Percentiles rank a stretch among this genome's conserved stretches.
Evolutionary conservation across 1,284 basidiomycete genomes (phyloP).

Genomic region (Ustilago xerochloae): DNA sequence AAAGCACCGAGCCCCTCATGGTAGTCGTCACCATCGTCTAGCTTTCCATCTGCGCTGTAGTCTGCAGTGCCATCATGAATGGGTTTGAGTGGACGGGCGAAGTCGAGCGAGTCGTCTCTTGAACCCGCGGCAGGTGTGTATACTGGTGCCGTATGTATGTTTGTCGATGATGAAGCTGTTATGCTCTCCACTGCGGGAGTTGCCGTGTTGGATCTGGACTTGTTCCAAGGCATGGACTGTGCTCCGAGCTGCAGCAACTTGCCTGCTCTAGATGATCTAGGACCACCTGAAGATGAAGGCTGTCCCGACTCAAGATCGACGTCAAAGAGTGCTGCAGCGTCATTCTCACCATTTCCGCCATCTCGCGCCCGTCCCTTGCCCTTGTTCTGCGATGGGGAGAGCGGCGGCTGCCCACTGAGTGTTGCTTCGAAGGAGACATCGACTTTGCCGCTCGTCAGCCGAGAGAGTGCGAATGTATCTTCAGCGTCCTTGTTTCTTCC

Average conservation of each 20-base stretch:
- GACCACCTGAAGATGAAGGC: background rate
- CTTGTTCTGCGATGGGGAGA: constrained; percentile 7
- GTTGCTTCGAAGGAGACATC: constrained; percentile 45
- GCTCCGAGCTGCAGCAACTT: constrained; percentile 21
- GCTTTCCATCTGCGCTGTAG: constrained; percentile 3
- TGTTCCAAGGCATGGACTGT: constrained; percentile 23
- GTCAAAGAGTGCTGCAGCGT: constrained; percentile 23
- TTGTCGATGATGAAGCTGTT: background rate
- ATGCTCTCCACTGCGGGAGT: background rate
- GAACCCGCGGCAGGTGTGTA: background rate
- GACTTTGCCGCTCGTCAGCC: constrained; percentile 41
- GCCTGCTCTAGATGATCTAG: constrained; percentile 7
- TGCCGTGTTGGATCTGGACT: constrained; percentile 1
- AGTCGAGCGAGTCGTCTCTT: constrained; percentile 24
- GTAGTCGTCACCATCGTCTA: constrained; percentile 21
- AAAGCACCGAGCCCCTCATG: constrained; percentile 10
- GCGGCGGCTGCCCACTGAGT: background rate
- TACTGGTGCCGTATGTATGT: background rate
- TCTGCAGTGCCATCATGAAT: background rate
- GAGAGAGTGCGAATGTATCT: constrained; percentile 25
- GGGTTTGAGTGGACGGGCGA: background rate
- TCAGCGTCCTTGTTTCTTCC: constrained; percentile 22
- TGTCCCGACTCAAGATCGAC: constrained; percentile 32
- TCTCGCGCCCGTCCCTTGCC: constrained; percentile 25
- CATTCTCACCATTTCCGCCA: background rate